These are phyloP conservation scores for Neocatenulostroma microsporum DNA, from an alignment of 2,329 filamentous ascomycete species.

Conservation along the genomic window DNA sequence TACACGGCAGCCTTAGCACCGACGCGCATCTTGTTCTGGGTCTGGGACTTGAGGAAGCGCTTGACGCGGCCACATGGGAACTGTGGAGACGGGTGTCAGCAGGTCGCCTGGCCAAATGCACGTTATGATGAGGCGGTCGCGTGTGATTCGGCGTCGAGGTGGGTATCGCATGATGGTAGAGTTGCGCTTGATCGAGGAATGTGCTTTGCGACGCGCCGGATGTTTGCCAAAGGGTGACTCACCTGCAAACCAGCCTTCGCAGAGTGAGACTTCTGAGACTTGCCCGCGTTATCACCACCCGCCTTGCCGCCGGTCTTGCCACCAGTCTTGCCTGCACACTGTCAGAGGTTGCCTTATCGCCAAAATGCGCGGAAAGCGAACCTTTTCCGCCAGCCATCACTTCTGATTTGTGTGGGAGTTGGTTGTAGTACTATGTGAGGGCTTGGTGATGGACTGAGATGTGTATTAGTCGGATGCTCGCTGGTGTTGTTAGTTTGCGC, in stretches of 20 bases:
- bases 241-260: constrained; percentile 94
- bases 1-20: constrained; percentile 98
- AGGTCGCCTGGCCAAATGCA: neutral
- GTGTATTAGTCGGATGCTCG: too few relatives aligned
- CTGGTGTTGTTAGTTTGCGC: too few relatives aligned
- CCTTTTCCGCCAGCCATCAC: constrained; percentile 82
- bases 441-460: too few relatives aligned
- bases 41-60: constrained; percentile 99
- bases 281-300: constrained; percentile 61
- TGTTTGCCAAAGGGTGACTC: constrained; percentile 38
- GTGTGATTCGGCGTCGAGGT: too few relatives aligned
- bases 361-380: constrained; percentile 48
- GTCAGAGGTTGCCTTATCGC: constrained; percentile 24
- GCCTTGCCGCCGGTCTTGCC: constrained; percentile 86
- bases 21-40: constrained; percentile 99
- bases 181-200: constrained; percentile 16
- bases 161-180: too few relatives aligned
- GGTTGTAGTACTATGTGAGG: too few relatives aligned
- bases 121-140: too few relatives aligned
- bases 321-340: constrained; percentile 50
- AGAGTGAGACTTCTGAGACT: constrained; percentile 88
- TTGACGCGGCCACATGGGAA: constrained; percentile 99
- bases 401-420: too few relatives aligned
- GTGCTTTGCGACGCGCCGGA: constrained; percentile 22
- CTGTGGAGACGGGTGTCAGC: constrained; percentile 45